Evolutionary conservation across 495 filamentous ascomycete species (phyloP).

Genomic region (Chaetomium fimeti): DNA sequence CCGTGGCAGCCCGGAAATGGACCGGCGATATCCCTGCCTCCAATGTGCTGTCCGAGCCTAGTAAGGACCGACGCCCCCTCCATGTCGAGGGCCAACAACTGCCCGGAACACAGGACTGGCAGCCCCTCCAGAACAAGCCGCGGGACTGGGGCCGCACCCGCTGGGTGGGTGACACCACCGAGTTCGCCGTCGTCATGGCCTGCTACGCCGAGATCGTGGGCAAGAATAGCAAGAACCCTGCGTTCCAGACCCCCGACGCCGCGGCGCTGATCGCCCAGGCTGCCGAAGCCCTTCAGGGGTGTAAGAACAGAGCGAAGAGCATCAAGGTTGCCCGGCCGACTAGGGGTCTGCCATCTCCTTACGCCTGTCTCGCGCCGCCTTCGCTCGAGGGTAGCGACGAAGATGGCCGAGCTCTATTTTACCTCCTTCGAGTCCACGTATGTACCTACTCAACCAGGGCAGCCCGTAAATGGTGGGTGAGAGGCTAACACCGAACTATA

Average conservation of each 20-base stretch:
- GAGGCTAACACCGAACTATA: neutral
- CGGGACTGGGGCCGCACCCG: neutral
- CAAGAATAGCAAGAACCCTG: neutral
- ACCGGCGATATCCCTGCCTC: neutral
- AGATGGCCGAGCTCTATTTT: slow-evolving; percentile 10
- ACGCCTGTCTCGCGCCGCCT: neutral
- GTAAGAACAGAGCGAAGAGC: neutral
- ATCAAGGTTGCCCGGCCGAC: slow-evolving; percentile 8
- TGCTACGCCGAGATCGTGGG: neutral
- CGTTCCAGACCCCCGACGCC: neutral
- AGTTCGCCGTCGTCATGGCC: slow-evolving; percentile 2
- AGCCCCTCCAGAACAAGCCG: neutral
- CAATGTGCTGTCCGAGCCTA: neutral
- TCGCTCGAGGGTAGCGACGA: neutral
- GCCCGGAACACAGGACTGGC: neutral
- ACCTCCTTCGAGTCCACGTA: slow-evolving; percentile 4
- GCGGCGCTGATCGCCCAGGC: neutral
- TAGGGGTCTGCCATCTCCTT: neutral
- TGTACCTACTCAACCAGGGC: neutral
- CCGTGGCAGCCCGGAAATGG: neutral
- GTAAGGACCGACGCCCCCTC: neutral
- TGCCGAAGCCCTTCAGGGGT: neutral
- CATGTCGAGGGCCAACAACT: neutral
- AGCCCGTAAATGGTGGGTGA: too few relatives aligned
- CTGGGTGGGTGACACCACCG: neutral